Evolutionary conservation across 2,329 filamentous ascomycete genomes (phyloP), one percentile per base, ranked within the genome.

Genomic region (Penicillium sp.): DNA sequence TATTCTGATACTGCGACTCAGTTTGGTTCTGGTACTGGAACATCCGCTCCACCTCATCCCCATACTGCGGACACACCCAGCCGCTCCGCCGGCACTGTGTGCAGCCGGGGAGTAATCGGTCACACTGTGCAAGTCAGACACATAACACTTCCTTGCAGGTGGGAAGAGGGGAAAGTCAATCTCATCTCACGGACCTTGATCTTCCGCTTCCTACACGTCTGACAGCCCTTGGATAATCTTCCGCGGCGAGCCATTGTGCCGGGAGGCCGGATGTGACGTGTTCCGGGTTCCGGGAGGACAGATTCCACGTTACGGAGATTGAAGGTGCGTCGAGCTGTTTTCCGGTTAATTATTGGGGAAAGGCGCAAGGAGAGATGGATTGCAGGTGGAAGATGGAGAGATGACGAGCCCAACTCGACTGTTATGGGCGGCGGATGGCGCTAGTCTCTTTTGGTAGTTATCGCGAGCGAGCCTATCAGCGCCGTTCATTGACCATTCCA

Each of bases 121-220:
- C 64, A 15, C 65, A 67, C 65, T 67, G 9, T 26, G 7, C 23
- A 3, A 41, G 3, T 13, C 7, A n/a, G 11, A 7, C 44, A 26
- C 26, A 11, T 55, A 1, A 19, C 7, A 11, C 13, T 38, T 26
- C 23, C n/a, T 15, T 35, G 9, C 35, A 45, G 2, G 23, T 5
- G n/a, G n/a, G n/a, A 26, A 26, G 30, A 44, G n/a, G 35, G 11
- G 41, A 8, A 30, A 23, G 19, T 26, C 2, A 26, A 26, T 26
- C 2, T 4, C 26, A 7, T n/a, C n/a, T n/a, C n/a, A 9, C 82
- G 65, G 82, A 90, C 90, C 84, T 91, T 91, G 73, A 92, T 91
- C 69, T 89, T 84, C 66, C 90, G 84, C 41, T 85, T 89, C 73
- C 89, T 85, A 74, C 90, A 92, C 85, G 89, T 91, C 78, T 90